Conservation (phyloP, 164 flowering plant genomes). For the Sextonia rubra region DNA sequence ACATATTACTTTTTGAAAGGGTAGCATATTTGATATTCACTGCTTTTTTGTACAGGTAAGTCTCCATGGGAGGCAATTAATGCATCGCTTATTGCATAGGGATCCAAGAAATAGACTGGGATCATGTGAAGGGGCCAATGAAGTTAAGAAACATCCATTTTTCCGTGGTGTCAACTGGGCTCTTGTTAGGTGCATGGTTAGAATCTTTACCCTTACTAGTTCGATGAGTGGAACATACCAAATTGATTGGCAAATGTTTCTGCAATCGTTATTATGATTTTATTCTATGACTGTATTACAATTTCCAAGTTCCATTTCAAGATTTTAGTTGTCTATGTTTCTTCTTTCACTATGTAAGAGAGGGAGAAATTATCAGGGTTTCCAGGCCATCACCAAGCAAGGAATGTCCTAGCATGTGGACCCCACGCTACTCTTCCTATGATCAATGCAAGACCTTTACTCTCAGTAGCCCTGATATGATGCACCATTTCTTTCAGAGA, state of each 20-base stretch:
- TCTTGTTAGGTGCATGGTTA: constrained; percentile 86
- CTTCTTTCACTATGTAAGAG: too few species aligned
- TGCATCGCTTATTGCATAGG: constrained; percentile 68
- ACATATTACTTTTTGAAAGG: not conserved
- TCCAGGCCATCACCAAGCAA: too few species aligned
- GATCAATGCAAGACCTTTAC: too few species aligned
- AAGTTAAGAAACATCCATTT: constrained; percentile 83
- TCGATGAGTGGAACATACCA: not conserved
- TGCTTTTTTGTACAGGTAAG: constrained; percentile 54
- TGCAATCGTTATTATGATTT: not conserved
- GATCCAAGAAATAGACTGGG: constrained; percentile 84
- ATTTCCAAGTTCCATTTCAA: not conserved
- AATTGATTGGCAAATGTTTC: too few species aligned
- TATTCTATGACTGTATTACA: not conserved
- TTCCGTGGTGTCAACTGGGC: constrained; percentile 95
- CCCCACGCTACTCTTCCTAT: too few species aligned
- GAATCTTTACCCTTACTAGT: constrained; percentile 7
- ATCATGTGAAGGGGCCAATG: constrained; percentile 86
- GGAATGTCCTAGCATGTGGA: too few species aligned
- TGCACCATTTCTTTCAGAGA: too few species aligned
- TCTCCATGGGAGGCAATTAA: constrained; percentile 68
- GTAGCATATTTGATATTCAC: not conserved
- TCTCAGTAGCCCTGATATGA: too few species aligned
- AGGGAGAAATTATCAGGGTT: too few species aligned
- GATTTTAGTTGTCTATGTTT: too few species aligned